Evolutionary conservation across 768 basidiomycete species (phyloP).

Genomic region (Mycena sanguinolenta): DNA sequence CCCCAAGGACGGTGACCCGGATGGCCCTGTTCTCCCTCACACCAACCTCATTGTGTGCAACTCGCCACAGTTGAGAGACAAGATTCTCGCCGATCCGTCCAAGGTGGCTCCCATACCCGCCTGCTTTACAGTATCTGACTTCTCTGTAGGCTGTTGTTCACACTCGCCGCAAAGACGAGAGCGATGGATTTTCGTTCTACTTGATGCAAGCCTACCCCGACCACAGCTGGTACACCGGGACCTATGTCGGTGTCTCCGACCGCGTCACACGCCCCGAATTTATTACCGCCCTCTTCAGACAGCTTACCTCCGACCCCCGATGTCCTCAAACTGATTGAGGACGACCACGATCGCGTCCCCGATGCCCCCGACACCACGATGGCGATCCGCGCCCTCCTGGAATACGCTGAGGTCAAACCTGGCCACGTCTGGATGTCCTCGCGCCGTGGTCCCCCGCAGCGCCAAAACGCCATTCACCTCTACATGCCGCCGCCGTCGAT

Average conservation of each 20-base stretch:
- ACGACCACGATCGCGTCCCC: not conserved
- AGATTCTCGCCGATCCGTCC: not conserved
- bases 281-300: not conserved
- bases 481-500: constrained; percentile 22
- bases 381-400: not conserved
- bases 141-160: not conserved
- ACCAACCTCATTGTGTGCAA: too few species aligned
- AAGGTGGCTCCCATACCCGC: too few species aligned
- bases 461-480: constrained; percentile 10
- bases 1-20: not conserved
- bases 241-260: too few species aligned
- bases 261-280: not conserved
- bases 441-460: not conserved
- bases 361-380: not conserved
- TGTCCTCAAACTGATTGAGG: not conserved
- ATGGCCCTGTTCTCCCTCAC: not conserved
- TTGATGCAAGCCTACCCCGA: not conserved
- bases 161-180: not conserved
- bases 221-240: too few species aligned
- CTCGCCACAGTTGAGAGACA: not conserved
- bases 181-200: constrained; percentile 3
- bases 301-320: not conserved
- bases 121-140: too few species aligned
- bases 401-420: not conserved
- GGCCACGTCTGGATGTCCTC: constrained; percentile 10